Evolutionary conservation across 1,284 basidiomycete genomes (phyloP).

Genomic region (Puccinia brachypodii): DNA sequence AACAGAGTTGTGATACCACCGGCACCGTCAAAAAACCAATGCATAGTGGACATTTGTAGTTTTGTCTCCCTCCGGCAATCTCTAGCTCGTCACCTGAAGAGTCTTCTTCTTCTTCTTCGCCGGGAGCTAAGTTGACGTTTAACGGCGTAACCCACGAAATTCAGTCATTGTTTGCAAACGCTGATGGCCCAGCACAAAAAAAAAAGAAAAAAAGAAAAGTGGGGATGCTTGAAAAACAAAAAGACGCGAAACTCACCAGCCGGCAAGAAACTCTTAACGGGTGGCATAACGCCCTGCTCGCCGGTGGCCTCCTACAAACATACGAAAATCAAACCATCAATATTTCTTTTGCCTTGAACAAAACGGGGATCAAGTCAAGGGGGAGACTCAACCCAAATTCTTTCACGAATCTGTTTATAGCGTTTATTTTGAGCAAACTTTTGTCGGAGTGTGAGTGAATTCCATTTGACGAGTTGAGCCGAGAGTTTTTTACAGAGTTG

Average conservation of each 20-base stretch:
- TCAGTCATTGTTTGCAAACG: neutral
- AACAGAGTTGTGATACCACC: constrained; percentile 22
- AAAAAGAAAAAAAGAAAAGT: neutral
- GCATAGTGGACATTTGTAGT: constrained; percentile 47
- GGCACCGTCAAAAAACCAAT: constrained; percentile 22
- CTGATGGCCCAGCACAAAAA: no score
- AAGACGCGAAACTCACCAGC: constrained; percentile 9
- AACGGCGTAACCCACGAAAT: no score
- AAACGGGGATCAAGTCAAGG: neutral
- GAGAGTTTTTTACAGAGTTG: constrained; percentile 27
- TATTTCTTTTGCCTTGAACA: no score
- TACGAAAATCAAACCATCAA: neutral
- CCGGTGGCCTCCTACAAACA: constrained; percentile 20
- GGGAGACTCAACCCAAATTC: constrained; percentile 41
- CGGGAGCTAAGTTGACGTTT: neutral
- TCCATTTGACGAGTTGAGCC: constrained; percentile 19
- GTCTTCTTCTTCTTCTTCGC: constrained; percentile 31
- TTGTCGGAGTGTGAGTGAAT: constrained; percentile 37
- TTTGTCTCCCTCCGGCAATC: constrained; percentile 35
- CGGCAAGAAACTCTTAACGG: constrained; percentile 36
- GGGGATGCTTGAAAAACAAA: neutral
- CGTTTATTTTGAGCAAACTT: constrained; percentile 25
- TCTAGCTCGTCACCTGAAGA: constrained; percentile 38
- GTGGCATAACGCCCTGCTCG: constrained; percentile 20
- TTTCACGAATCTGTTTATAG: constrained; percentile 29